Base-by-base conservation (phyloP, 805 yeast genomes). In the Babjeviella inositovora region DNA sequence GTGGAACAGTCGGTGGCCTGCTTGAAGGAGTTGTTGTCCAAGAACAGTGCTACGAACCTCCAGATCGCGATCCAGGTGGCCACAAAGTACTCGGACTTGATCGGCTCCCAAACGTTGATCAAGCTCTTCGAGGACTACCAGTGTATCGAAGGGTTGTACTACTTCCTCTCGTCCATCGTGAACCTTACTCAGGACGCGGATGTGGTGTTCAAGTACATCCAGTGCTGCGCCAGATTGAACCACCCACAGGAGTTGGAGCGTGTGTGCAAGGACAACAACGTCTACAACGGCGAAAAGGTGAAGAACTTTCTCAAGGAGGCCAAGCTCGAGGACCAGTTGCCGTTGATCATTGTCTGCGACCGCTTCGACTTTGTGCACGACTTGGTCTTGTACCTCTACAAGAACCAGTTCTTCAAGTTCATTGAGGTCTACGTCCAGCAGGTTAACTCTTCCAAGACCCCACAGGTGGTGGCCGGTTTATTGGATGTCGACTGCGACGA, bases 401-500 rank as follows among this genome's bases (percentile, higher is more conserved):
- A 87, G 59, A 80, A 85, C 54, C 85, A 87, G 50, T 87, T 73
- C 54, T 80, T 84, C 70, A 84, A 90, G 51, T 90, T 87, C 39
- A 90, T 90, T 50, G 97, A 90, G 57, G 93, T 90, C 23, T 90
- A 87, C 42, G 98, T 90, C 27, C 97, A 90, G 57, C 93, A 84
- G 46, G 97, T 90, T 24, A 90, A 90, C 53, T 94, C 98, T 25
- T 60, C 92, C 6, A 81, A 79, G 47, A 81, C 99, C 10, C 93
- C 98, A 5, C 93, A 85, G 50, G 99, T 90, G 32, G 68, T 90
- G 41, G 98, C 95, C 31, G 97, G 93, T 21, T 62, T 90, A 41
- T 60, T 90, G 35, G 99, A 90, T 47, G 97, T 90, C 36, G 99
- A 90, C 50, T 85, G 96, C 54, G 97, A 90, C 37, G 98, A 90